Percentiles rank a stretch among this genome's conserved stretches.
Evolutionary conservation across 208 protist genomes (phyloP).

Genomic region (Borovskyia barvae): DNA sequence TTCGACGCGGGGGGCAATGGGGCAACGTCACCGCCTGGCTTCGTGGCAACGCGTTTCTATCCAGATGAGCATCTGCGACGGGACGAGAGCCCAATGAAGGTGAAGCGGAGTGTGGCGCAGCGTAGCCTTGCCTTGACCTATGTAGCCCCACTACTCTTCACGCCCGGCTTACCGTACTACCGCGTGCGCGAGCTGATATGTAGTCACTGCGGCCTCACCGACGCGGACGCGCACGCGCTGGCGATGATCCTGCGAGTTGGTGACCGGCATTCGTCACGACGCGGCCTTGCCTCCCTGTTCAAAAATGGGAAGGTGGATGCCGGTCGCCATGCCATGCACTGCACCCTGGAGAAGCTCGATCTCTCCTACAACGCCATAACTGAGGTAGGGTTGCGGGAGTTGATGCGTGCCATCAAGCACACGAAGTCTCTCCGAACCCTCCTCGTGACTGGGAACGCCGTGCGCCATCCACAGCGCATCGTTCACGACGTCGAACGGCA

Average conservation of each 20-base stretch:
- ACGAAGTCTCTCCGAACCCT: constrained; percentile 32
- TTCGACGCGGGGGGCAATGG: constrained; percentile 28
- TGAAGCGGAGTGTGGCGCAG: constrained; percentile 16
- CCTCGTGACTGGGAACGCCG: constrained; percentile 31
- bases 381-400: constrained; percentile 34
- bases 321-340: not conserved
- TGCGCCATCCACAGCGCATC: constrained; percentile 12
- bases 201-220: constrained; percentile 40
- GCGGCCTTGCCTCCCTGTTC: constrained; percentile 2
- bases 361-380: constrained; percentile 45
- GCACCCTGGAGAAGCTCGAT: constrained; percentile 35
- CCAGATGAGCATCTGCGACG: constrained; percentile 31
- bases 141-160: constrained; percentile 51
- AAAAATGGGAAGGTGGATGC: not conserved
- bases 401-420: constrained; percentile 51
- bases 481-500: constrained; percentile 28
- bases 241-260: constrained; percentile 33
- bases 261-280: not conserved
- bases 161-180: constrained; percentile 29
- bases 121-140: constrained; percentile 46
- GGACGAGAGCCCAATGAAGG: constrained; percentile 1
- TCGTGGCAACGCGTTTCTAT: constrained; percentile 31
- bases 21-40: not conserved
- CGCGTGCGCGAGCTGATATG: constrained; percentile 33
- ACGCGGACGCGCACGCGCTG: constrained; percentile 54